phyloP scores from a whole-genome alignment of 1,284 basidiomycete species.

The Heterobasidion annosum region DNA sequence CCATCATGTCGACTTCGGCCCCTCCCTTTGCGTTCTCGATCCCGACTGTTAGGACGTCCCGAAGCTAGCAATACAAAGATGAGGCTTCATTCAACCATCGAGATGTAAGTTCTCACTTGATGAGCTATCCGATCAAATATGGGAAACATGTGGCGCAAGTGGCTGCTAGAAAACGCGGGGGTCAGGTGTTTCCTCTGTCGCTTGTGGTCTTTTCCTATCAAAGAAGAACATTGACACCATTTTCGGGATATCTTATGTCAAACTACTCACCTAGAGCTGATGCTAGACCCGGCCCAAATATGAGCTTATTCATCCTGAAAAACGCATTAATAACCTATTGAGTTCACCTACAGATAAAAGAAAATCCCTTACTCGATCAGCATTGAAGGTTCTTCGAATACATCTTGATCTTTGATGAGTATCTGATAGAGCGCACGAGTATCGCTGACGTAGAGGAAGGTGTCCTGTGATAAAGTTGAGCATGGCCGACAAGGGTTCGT shows the following conservation, averaged over 20 bases:
- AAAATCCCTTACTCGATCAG: not conserved
- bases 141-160: conserved; percentile 17
- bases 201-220: conserved; percentile 10
- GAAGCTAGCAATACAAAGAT: not conserved
- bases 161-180: conserved; percentile 16
- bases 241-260: not conserved
- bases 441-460: not conserved
- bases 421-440: not conserved
- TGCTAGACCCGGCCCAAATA: conserved; percentile 12
- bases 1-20: conserved; percentile 22
- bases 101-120: conserved; percentile 7
- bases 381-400: not conserved
- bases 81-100: not conserved
- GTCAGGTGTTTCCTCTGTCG: conserved; percentile 19
- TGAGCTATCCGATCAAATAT: conserved; percentile 15
- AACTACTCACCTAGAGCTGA: conserved; percentile 10
- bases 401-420: conserved; percentile 6
- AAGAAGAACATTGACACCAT: not conserved
- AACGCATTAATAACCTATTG: not conserved
- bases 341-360: not conserved
- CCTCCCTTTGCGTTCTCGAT: conserved; percentile 5
- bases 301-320: conserved; percentile 7
- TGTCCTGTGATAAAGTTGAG: not conserved
- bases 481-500: not conserved
- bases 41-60: not conserved